Evolutionary conservation across 208 protist species (phyloP), one percentile per base, ranked within the genome.

Genomic region (Leishmania major): DNA sequence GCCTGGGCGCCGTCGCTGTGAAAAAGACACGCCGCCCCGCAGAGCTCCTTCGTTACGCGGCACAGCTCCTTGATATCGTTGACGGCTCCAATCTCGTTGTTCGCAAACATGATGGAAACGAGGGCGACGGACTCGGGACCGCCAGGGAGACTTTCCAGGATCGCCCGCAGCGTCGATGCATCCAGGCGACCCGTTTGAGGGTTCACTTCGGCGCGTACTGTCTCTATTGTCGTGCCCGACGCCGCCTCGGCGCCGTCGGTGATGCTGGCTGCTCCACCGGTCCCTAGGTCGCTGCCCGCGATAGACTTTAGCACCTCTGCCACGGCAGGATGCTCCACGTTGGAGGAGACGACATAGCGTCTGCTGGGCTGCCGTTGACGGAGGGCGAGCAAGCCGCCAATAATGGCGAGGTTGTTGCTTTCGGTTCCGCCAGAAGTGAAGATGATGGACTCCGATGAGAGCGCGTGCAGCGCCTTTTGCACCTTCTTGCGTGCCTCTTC

Each of bases 1-100:
- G 98, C 95, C 88, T 99, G 99, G 17, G 98, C 98, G 0, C 97
- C 97, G 83, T 99, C 99, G 3, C 89, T 98, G 91, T 99, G 98
- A 40, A 99, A 90, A 25, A 97, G 77, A 40, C 91, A 90, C 35
- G 86, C 85, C 13, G 31, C 25, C 1, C 93, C 92, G 69, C 94
- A 95, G 57, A 93, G n/a, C 49, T 89, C 77, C 80, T 97, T 94
- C 0, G 89, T 79, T 13, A 97, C 67, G 19, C 81, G 67, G 53
- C 87, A 90, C 47, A 99, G 90, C 75, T 94, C 94, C 35, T 37
- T 64, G 43, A 99, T 94, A 35, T 95, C 95, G 85, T 99, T 97
- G 22, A 99, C 83, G 1, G 94, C 84, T 15, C 98, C 98, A 31
- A 97, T 88, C 77, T 99, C 98, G 84, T 99, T 99, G 87, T 99